Evolutionary conservation across 208 protist genomes (phyloP).

Genomic region (Phytomonas sp.): DNA sequence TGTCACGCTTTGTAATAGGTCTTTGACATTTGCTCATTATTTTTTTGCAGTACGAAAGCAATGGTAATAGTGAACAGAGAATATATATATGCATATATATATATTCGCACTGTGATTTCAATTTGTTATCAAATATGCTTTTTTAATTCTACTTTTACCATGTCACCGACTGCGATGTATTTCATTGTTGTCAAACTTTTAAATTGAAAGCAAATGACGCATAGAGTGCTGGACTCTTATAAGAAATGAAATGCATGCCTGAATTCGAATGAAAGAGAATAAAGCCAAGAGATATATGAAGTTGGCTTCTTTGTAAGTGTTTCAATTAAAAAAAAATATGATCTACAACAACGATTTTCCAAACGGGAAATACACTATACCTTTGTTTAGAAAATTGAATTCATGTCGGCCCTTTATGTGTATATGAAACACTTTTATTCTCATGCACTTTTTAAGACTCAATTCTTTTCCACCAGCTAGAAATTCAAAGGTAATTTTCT

Average conservation of each 20-base stretch:
- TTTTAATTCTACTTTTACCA: neutral
- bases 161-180: neutral
- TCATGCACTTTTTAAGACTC: neutral
- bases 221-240: neutral
- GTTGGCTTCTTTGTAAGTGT: neutral
- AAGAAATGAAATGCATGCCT: neutral
- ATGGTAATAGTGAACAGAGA: neutral
- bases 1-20: neutral
- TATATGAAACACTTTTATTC: neutral
- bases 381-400: neutral
- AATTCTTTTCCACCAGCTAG: neutral
- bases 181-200: neutral
- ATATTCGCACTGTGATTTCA: neutral
- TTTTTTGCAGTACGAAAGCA: neutral
- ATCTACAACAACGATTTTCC: neutral
- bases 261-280: neutral
- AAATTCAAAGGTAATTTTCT: neutral
- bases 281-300: neutral
- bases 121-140: neutral
- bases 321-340: neutral
- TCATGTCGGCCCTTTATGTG: neutral
- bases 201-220: neutral
- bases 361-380: neutral
- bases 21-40: neutral
- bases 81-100: constrained; percentile 9